Evolutionary conservation across 768 basidiomycete genomes (phyloP).

Genomic region (Leucocoprinus birnbaumii): DNA sequence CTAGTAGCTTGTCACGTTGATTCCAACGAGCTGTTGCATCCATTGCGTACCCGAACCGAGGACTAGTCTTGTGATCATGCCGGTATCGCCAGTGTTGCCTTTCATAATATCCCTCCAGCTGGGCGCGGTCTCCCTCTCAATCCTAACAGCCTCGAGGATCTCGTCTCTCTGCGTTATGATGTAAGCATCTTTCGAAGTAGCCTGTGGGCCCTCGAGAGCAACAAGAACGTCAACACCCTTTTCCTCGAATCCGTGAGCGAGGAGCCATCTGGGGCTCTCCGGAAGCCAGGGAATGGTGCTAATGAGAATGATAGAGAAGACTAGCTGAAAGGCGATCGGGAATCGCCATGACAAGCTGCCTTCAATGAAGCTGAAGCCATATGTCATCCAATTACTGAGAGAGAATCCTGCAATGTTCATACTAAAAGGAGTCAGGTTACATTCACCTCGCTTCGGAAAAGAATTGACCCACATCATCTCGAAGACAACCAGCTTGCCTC

Average conservation of each 20-base stretch:
- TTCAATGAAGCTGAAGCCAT: conserved; percentile 42
- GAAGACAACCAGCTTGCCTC: conserved; percentile 47
- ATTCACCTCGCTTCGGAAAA: background rate
- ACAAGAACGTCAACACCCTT: conserved; percentile 40
- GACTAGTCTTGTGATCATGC: conserved; percentile 40
- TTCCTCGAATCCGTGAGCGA: conserved; percentile 40
- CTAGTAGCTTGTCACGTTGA: conserved; percentile 55
- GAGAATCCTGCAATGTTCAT: conserved; percentile 53
- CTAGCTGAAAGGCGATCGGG: conserved; percentile 48
- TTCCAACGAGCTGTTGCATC: conserved; percentile 51
- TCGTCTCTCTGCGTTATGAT: conserved; percentile 36
- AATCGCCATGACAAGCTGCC: conserved; percentile 47
- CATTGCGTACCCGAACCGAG: conserved; percentile 47
- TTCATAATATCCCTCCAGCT: conserved; percentile 39
- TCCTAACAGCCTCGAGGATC: conserved; percentile 41
- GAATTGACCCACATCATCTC: conserved; percentile 40
- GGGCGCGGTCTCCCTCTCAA: conserved; percentile 38
- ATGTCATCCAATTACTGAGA: conserved; percentile 52
- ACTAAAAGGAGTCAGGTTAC: conserved; percentile 21
- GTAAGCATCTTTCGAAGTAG: conserved; percentile 30
- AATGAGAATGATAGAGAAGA: conserved; percentile 42
- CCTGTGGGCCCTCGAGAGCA: conserved; percentile 38
- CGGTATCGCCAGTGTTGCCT: conserved; percentile 39
- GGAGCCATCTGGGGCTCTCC: conserved; percentile 46
- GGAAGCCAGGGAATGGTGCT: conserved; percentile 47